A percentile compares a stretch with the other conserved stretches of the same genome.
These are phyloP conservation scores for Aspergillus candidus DNA, from an alignment of 2,329 filamentous ascomycete species.

Conservation along the genomic window DNA sequence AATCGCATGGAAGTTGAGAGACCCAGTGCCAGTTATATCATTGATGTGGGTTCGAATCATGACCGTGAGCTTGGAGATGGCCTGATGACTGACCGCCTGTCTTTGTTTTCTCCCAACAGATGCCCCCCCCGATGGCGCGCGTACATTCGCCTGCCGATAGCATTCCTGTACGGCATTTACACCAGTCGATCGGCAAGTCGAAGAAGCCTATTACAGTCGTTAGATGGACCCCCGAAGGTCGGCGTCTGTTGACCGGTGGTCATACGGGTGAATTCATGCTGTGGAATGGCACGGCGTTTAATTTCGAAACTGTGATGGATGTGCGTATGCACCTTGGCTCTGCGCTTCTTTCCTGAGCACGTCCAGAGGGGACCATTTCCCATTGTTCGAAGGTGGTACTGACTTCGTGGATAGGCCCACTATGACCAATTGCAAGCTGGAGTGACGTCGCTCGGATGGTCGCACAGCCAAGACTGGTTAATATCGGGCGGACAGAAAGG, in stretches of 20 bases:
- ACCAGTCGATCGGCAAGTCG: conserved; percentile 97
- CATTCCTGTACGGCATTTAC: conserved; percentile 88
- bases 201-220: conserved; percentile 97
- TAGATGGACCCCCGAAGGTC: conserved; percentile 93
- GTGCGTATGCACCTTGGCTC: conserved; percentile 26
- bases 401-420: conserved; percentile 55
- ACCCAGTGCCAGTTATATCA: conserved; percentile 80
- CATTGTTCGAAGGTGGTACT: conserved; percentile 6
- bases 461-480: conserved; percentile 94
- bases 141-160: conserved; percentile 71
- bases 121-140: conserved; percentile 77
- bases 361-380: background rate
- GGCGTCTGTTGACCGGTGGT: conserved; percentile 82
- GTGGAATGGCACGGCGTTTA: conserved; percentile 98
- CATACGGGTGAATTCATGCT: conserved; percentile 97
- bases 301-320: conserved; percentile 99
- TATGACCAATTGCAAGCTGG: conserved; percentile 51
- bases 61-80: background rate
- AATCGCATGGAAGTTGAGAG: conserved; percentile 72
- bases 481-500: conserved; percentile 93
- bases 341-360: too few species aligned
- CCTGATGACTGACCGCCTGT: conserved; percentile 8
- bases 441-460: conserved; percentile 56
- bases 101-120: conserved; percentile 45
- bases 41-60: conserved; percentile 60